phyloP scores from a whole-genome alignment of 306 rosid genomes.

The Quercus aquifolioides region DNA sequence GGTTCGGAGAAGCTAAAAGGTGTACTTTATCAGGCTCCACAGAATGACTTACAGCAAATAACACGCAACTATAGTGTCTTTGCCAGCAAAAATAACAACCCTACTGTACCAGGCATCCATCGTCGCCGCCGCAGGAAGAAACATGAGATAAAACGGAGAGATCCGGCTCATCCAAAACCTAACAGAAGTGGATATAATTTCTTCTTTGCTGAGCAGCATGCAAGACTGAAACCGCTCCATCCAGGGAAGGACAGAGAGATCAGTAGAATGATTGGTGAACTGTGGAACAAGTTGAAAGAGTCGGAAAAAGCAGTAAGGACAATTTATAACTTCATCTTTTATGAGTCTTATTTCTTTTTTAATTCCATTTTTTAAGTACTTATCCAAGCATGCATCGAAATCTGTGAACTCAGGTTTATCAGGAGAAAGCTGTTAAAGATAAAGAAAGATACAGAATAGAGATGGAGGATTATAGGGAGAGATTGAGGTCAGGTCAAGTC shows the following conservation, averaged over 20 bases:
- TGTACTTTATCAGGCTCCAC: constrained; percentile 67
- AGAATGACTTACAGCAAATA: constrained; percentile 18
- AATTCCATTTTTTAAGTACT: neutral
- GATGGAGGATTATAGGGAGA: constrained; percentile 81
- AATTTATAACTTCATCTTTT: neutral
- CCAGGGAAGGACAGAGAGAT: constrained; percentile 89
- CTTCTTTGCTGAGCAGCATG: constrained; percentile 94
- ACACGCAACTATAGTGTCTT: constrained; percentile 17
- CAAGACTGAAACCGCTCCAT: constrained; percentile 70
- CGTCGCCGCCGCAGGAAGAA: constrained; percentile 86
- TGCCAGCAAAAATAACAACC: constrained; percentile 23
- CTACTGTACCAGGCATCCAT: constrained; percentile 40
- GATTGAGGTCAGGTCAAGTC: constrained; percentile 45
- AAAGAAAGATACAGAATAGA: constrained; percentile 76
- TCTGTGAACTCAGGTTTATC: constrained; percentile 59
- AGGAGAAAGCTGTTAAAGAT: constrained; percentile 81
- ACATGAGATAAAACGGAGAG: constrained; percentile 76
- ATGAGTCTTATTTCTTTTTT: neutral
- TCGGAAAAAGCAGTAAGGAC: constrained; percentile 60
- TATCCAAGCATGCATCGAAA: neutral
- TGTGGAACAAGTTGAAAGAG: constrained; percentile 76
- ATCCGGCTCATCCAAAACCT: constrained; percentile 90
- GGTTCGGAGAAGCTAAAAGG: constrained; percentile 83
- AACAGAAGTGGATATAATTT: constrained; percentile 95
- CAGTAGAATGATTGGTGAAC: constrained; percentile 88